These are phyloP conservation scores for Chaetomiaceae sp. DNA, from an alignment of 2,329 filamentous ascomycete species.

Conservation along the genomic window DNA sequence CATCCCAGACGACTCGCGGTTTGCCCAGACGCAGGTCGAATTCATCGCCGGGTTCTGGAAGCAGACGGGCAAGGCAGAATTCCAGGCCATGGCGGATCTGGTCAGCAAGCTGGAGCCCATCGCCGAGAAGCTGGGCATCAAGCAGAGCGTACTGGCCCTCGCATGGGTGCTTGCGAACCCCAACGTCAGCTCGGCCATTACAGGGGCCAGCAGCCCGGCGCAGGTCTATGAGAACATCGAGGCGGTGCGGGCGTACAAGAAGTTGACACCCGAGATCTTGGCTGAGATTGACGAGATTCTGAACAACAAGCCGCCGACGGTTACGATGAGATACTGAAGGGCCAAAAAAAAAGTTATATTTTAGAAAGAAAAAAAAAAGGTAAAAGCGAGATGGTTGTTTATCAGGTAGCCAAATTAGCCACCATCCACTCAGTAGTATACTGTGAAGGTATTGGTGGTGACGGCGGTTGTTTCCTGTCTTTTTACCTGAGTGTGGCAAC, in stretches of 20 bases:
- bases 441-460: no score
- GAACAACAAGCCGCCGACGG: slow-evolving; percentile 52
- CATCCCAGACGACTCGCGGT: slow-evolving; percentile 57
- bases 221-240: slow-evolving; percentile 58
- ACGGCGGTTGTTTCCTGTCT: no score
- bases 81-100: slow-evolving; percentile 49
- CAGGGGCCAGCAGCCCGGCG: slow-evolving; percentile 53
- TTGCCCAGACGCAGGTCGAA: slow-evolving; percentile 51
- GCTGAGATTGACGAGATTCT: slow-evolving; percentile 56
- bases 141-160: slow-evolving; percentile 52
- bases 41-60: slow-evolving; percentile 53
- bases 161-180: slow-evolving; percentile 61
- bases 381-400: no score
- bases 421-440: no score
- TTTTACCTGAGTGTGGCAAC: no score
- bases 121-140: slow-evolving; percentile 60
- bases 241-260: slow-evolving; percentile 49
- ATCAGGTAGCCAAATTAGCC: no score
- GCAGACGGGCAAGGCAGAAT: slow-evolving; percentile 49
- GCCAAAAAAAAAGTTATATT: neutral
- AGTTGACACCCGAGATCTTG: slow-evolving; percentile 56
- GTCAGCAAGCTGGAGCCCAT: slow-evolving; percentile 58
- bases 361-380: neutral
- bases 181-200: slow-evolving; percentile 59
- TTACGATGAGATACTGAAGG: slow-evolving; percentile 34